phyloP scores from a whole-genome alignment of 805 yeast genomes.

The Cyberlindnera japonica region DNA sequence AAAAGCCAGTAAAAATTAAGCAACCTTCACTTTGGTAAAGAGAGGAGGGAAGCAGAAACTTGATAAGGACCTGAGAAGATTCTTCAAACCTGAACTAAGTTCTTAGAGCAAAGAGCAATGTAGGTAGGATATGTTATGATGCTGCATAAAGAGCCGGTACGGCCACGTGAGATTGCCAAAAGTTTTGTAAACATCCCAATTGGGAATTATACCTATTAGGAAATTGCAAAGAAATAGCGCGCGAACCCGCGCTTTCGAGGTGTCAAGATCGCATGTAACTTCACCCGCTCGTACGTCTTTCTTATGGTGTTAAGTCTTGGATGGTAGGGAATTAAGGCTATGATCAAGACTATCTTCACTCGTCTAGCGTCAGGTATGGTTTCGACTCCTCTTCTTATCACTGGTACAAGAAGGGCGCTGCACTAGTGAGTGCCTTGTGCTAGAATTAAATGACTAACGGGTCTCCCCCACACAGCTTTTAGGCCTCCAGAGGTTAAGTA shows the following conservation, averaged over 20 bases:
- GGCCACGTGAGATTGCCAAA: neutral
- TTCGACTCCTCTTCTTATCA: too few relatives aligned
- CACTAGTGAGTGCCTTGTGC: too few relatives aligned
- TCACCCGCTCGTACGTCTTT: neutral
- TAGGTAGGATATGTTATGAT: neutral
- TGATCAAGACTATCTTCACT: neutral
- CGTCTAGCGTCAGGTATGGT: neutral
- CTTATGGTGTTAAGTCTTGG: too few relatives aligned
- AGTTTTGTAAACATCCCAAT: neutral
- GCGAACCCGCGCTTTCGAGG: neutral
- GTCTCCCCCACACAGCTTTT: constrained; percentile 13
- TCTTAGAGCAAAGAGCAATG: neutral
- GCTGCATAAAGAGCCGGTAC: too few relatives aligned
- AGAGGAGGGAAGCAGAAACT: too few relatives aligned
- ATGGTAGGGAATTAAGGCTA: neutral
- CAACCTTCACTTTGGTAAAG: too few relatives aligned
- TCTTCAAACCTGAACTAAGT: too few relatives aligned
- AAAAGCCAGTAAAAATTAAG: too few relatives aligned
- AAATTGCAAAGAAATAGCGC: too few relatives aligned
- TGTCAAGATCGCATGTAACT: neutral
- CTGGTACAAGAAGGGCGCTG: too few relatives aligned
- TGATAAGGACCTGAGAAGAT: too few relatives aligned
- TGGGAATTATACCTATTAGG: neutral
- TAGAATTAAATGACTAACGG: too few relatives aligned
- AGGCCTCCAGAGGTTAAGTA: constrained; percentile 18